Base-by-base conservation (phyloP, 352 stramenopile genomes). In the Phytopythium ostracodes region DNA sequence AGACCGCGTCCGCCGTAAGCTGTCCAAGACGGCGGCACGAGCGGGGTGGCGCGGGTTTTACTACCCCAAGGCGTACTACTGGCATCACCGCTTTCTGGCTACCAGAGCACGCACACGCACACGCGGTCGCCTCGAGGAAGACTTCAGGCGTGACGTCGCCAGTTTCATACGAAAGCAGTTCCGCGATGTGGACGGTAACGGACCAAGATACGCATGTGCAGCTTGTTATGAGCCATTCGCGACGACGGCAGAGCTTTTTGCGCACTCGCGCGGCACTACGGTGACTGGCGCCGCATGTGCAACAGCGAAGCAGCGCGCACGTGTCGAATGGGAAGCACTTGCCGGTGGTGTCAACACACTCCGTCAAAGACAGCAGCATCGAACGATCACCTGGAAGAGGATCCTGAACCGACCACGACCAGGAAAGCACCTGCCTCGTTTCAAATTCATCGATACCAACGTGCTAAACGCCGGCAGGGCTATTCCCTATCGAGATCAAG, bases 31-130 rank as follows among this genome's bases (percentile, higher is more conserved):
- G 10, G 46, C 17, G 5, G 14, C 12, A 6, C 10, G 7, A 33
- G 46, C 15, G 27, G 35, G 31, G 14, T 58, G 52, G 52, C n/a
- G 52, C 3, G n/a, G 22, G 20, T 9, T 27, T 14, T 46, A 58
- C 20, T 58, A 35, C 52, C 52, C 52, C n/a, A 46, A 18, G 10
- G 52, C 52, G 0, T 58, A 58, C 24, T 58, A 58, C n/a, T 58
- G 27, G 52, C 52, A 58, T 9, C 52, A 58, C 33, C 52, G 52
- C n/a, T 22, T 58, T 11, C 20, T 25, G 27, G n/a, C 27, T 10
- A 31, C 20, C 22, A 40, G 33, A 4, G 10, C 33, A 5, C 52
- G 15, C n/a, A 20, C 9, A 20, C 15, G n/a, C 31, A 43, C 52
- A 7, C 5, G 33, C 11, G 1, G 4, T 22, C 38, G 22, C 18